phyloP scores from a whole-genome alignment of 2,329 filamentous ascomycete genomes.

The Elsinoe arachidis region DNA sequence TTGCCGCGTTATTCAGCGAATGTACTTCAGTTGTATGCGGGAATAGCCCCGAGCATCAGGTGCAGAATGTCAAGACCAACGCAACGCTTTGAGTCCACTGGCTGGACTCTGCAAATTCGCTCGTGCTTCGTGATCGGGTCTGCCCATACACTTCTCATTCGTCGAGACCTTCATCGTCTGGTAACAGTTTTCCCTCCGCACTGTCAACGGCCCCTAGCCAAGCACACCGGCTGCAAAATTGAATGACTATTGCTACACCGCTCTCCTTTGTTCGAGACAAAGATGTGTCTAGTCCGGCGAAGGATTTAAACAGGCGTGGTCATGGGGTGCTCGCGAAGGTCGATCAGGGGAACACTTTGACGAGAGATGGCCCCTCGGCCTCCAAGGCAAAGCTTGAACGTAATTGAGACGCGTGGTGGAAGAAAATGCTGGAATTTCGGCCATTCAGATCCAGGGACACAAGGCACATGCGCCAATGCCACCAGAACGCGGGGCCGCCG shows the following conservation, averaged over 20 bases:
- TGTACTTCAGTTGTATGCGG: not conserved
- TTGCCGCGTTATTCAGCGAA: not conserved
- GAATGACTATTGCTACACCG: not conserved
- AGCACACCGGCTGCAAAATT: slow-evolving; percentile 7
- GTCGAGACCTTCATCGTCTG: no score
- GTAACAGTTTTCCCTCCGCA: not conserved
- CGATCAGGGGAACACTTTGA: not conserved
- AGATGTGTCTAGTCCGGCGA: not conserved
- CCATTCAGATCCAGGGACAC: not conserved
- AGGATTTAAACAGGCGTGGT: not conserved
- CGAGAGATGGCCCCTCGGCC: not conserved
- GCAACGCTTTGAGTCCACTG: no score
- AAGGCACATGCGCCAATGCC: not conserved
- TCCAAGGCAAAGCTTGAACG: not conserved
- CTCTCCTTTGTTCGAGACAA: not conserved
- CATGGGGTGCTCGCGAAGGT: not conserved
- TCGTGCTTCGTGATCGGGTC: no score
- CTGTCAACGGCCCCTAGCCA: not conserved
- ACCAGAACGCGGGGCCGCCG: not conserved
- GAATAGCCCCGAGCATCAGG: not conserved
- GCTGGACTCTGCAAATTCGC: no score
- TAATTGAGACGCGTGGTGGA: not conserved
- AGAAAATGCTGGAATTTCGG: not conserved
- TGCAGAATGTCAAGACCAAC: not conserved
- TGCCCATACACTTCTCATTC: no score